Evolutionary conservation across 1,284 basidiomycete species (phyloP).

Genomic region (Ganoderma multipileum): DNA sequence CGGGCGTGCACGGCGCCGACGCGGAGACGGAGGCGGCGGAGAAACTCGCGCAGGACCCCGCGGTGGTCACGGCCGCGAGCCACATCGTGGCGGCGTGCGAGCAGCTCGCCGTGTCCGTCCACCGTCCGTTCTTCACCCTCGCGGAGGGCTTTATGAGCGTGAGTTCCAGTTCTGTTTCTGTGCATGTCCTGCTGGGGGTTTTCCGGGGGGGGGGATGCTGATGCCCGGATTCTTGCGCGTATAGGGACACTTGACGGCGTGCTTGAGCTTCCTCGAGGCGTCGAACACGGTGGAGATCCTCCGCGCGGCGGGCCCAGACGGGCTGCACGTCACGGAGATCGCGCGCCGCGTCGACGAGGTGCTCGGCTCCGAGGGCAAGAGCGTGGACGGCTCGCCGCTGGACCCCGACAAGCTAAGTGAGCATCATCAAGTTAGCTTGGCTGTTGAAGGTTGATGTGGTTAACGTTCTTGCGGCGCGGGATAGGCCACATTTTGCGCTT

Average conservation of each 20-base stretch:
- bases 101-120: constrained; percentile 66
- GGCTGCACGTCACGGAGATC: constrained; percentile 63
- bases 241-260: constrained; percentile 73
- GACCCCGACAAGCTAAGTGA: constrained; percentile 57
- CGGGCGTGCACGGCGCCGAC: constrained; percentile 35
- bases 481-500: constrained; percentile 69
- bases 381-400: constrained; percentile 25
- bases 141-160: constrained; percentile 73
- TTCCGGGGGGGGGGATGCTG: not conserved
- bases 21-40: constrained; percentile 22
- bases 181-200: no score
- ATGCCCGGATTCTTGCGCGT: not conserved
- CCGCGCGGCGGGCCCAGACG: constrained; percentile 60
- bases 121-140: constrained; percentile 68
- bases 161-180: constrained; percentile 34
- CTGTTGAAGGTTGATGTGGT: no score
- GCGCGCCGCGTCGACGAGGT: constrained; percentile 39
- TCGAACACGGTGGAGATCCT: constrained; percentile 71
- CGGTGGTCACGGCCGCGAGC: constrained; percentile 62
- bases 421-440: not conserved
- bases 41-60: constrained; percentile 42
- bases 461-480: not conserved
- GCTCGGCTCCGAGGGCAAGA: not conserved
- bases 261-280: constrained; percentile 70
- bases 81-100: constrained; percentile 71